phyloP scores from a whole-genome alignment of 495 filamentous ascomycete genomes.

The Xylaria venustula region DNA sequence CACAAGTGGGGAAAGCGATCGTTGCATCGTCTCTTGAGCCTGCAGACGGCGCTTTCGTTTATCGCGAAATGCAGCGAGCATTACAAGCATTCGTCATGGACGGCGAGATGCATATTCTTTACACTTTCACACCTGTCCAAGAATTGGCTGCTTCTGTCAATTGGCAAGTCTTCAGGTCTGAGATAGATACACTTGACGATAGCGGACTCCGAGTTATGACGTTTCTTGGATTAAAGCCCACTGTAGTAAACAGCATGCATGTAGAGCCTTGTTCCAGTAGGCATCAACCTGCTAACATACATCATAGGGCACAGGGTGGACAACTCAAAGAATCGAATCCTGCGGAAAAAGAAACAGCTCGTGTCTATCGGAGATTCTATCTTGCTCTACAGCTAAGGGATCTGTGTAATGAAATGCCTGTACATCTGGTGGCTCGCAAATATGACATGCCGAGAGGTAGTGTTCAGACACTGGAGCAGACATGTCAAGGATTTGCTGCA shows the following conservation, averaged over 20 bases:
- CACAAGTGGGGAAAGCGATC: conserved; percentile 66
- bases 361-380: conserved; percentile 76
- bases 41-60: conserved; percentile 73
- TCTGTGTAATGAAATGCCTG: conserved; percentile 74
- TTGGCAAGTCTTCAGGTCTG: conserved; percentile 71
- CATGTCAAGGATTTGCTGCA: conserved; percentile 75
- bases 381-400: conserved; percentile 78
- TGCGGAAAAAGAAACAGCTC: conserved; percentile 57
- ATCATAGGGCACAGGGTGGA: conserved; percentile 65
- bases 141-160: conserved; percentile 57
- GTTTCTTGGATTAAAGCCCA: conserved; percentile 68
- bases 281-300: conserved; percentile 19
- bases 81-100: conserved; percentile 78
- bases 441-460: conserved; percentile 68
- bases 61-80: conserved; percentile 66
- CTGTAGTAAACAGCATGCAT: conserved; percentile 70
- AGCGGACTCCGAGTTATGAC: conserved; percentile 66
- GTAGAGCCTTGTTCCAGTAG: background rate
- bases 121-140: conserved; percentile 76
- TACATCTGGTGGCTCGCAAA: conserved; percentile 66
- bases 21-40: conserved; percentile 73
- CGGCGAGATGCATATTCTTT: conserved; percentile 81
- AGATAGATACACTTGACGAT: conserved; percentile 69
- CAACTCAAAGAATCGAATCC: conserved; percentile 62
- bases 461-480: conserved; percentile 71